Percentiles rank a stretch among this genome's conserved stretches.
phyloP scores from a whole-genome alignment of 805 yeast genomes.

The Zygoascus ofunaensis region DNA sequence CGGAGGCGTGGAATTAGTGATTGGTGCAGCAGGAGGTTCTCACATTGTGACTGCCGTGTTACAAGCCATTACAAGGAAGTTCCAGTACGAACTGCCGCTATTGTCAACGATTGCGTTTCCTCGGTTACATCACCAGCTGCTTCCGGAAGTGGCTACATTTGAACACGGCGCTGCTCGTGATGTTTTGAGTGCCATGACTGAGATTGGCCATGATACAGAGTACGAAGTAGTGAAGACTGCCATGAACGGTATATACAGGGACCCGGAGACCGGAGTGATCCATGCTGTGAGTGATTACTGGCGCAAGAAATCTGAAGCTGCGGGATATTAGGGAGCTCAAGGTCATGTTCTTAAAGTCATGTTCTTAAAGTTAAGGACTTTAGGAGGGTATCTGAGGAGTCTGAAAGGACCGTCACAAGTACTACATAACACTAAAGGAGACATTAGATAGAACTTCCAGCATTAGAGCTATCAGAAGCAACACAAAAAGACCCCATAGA shows the following conservation, averaged over 20 bases:
- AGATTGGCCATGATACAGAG: slow-evolving; percentile 43
- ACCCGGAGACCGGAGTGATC: slow-evolving; percentile 32
- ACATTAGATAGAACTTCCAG: too few species aligned
- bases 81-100: slow-evolving; percentile 48
- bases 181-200: slow-evolving; percentile 30
- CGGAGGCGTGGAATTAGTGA: slow-evolving; percentile 47
- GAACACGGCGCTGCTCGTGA: slow-evolving; percentile 39
- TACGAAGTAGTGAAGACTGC: slow-evolving; percentile 42
- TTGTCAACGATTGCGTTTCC: slow-evolving; percentile 71
- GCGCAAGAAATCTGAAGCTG: slow-evolving; percentile 74
- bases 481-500: too few species aligned
- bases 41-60: slow-evolving; percentile 74
- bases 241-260: slow-evolving; percentile 45
- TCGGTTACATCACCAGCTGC: slow-evolving; percentile 78
- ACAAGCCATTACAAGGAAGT: slow-evolving; percentile 64
- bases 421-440: too few species aligned
- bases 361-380: too few species aligned
- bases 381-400: too few species aligned
- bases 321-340: slow-evolving; percentile 41
- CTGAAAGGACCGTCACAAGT: too few species aligned
- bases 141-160: slow-evolving; percentile 59
- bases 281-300: slow-evolving; percentile 84
- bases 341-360: too few species aligned
- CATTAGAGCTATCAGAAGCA: too few species aligned
- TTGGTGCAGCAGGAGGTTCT: slow-evolving; percentile 95